Conservation (phyloP, 2,329 filamentous ascomycete genomes). For the Cladosporium sp. region DNA sequence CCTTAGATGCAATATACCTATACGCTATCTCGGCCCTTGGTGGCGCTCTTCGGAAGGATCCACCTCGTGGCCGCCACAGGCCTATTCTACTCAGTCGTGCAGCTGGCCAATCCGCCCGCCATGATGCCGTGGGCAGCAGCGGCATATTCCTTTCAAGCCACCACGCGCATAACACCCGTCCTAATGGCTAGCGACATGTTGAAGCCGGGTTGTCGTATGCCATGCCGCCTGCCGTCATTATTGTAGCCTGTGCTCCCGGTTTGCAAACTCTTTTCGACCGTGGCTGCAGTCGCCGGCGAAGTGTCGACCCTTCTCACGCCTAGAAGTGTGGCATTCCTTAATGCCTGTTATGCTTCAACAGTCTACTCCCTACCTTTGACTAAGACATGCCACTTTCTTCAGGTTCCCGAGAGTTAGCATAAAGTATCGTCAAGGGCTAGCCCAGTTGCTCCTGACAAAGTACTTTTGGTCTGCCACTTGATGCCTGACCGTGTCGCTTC, state of each 20-base stretch:
- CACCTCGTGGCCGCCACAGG: slow-evolving; percentile 12
- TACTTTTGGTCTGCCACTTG: background rate
- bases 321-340: slow-evolving; percentile 7
- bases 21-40: background rate
- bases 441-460: background rate
- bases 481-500: slow-evolving; percentile 1
- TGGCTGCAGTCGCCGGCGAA: slow-evolving; percentile 7
- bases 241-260: slow-evolving; percentile 5
- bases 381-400: slow-evolving; percentile 7
- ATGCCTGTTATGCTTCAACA: background rate
- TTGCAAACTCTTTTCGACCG: slow-evolving; percentile 13
- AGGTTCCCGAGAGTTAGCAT: slow-evolving; percentile 6
- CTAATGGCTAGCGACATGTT: slow-evolving; percentile 1
- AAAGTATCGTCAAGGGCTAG: slow-evolving; percentile 8
- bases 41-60: slow-evolving; percentile 6
- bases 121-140: background rate
- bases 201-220: slow-evolving; percentile 1
- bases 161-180: background rate
- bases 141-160: slow-evolving; percentile 11
- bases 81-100: slow-evolving; percentile 9
- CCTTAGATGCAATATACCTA: background rate
- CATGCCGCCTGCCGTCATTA: slow-evolving; percentile 2
- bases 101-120: background rate
- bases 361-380: slow-evolving; percentile 2
- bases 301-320: background rate